Evolutionary conservation across 495 filamentous ascomycete genomes (phyloP).

Genomic region (Penicillium macrosclerotiorum): DNA sequence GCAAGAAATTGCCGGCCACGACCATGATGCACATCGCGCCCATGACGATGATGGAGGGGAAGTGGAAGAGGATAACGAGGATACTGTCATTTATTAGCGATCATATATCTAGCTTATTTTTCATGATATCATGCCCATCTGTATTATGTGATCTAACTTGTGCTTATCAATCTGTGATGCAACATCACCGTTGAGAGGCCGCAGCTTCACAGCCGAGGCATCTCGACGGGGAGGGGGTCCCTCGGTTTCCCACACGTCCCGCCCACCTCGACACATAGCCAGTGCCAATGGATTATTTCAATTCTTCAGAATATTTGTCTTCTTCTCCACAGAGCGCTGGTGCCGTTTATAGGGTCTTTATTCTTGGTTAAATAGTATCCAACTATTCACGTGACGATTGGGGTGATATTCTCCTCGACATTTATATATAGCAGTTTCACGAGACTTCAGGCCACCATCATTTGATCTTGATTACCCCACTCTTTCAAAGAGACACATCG

Average conservation of each 20-base stretch:
- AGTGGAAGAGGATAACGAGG: slow-evolving; percentile 74
- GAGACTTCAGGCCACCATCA: background rate
- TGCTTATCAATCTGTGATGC: background rate
- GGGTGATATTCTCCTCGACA: background rate
- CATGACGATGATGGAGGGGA: slow-evolving; percentile 62
- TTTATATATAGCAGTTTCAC: slow-evolving; percentile 5
- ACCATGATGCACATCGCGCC: slow-evolving; percentile 19
- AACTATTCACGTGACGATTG: slow-evolving; percentile 6
- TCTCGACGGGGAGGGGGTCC: slow-evolving; percentile 1
- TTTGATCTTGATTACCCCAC: background rate
- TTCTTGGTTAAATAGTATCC: too few species aligned
- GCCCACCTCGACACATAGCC: too few species aligned
- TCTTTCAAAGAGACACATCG: too few species aligned
- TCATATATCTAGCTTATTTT: background rate
- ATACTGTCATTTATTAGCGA: slow-evolving; percentile 79
- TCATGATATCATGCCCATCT: background rate
- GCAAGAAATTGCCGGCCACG: slow-evolving; percentile 14
- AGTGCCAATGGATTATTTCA: too few species aligned
- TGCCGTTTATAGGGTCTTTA: too few species aligned
- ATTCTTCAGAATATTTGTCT: background rate
- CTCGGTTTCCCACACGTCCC: slow-evolving; percentile 3
- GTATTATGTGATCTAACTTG: too few species aligned
- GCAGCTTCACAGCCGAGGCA: slow-evolving; percentile 11
- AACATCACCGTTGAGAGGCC: background rate
- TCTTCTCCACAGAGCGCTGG: background rate